Conservation (phyloP, 164 flowering plant genomes). For the Vitis labrusca region DNA sequence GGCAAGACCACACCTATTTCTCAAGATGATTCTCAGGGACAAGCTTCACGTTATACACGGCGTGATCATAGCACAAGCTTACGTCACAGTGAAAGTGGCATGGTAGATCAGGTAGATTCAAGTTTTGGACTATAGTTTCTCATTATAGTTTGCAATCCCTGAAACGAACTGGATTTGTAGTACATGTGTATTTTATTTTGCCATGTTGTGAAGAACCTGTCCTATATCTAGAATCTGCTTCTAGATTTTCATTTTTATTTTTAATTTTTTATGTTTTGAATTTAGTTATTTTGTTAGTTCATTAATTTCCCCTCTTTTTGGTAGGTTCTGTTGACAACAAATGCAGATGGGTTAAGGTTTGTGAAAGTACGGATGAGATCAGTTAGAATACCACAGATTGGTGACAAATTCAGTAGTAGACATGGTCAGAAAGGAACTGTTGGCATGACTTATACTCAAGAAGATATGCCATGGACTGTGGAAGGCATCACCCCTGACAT, state of each 20-base stretch:
- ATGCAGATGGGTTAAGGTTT: conserved; percentile 97
- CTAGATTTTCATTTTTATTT: too few species aligned
- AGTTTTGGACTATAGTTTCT: too few species aligned
- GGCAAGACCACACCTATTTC: conserved; percentile 95
- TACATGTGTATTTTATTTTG: too few species aligned
- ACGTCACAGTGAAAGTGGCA: conserved; percentile 96
- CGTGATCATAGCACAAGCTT: conserved; percentile 96
- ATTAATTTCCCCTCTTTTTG: conserved; percentile 2
- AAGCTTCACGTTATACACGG: conserved; percentile 70
- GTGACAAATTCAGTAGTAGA: conserved; percentile 96
- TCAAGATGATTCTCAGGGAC: conserved; percentile 90
- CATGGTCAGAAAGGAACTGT: conserved; percentile 99
- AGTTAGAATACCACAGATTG: conserved; percentile 93
- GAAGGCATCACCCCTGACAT: conserved; percentile 97
- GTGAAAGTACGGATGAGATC: conserved; percentile 96
- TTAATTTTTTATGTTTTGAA: too few species aligned
- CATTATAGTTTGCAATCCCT: too few species aligned
- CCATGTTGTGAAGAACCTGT: too few species aligned
- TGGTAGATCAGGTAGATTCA: conserved; percentile 83
- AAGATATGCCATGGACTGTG: conserved; percentile 98
- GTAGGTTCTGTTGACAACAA: conserved; percentile 88
- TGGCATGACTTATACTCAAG: conserved; percentile 96
- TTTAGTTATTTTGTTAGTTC: too few species aligned
- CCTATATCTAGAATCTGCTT: too few species aligned
- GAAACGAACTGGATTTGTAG: too few species aligned